Evolutionary conservation across 768 basidiomycete genomes (phyloP), one percentile per base, ranked within the genome.

Genomic region (Termitomyces eurrhizus): DNA sequence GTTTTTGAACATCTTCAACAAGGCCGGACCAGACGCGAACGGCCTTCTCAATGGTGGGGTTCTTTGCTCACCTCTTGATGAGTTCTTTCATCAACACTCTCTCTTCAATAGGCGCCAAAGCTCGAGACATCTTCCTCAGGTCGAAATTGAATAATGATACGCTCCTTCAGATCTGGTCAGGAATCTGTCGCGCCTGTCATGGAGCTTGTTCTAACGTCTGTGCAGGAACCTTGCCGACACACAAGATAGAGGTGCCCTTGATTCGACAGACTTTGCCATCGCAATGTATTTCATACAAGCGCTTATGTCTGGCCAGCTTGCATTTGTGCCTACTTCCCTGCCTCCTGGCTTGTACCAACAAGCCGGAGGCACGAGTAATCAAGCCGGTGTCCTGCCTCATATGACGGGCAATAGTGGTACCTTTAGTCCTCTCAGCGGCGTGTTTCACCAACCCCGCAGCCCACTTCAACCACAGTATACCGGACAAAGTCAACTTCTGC

Each of bases 241-340:
- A 4, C 91, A 95, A 73, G 85, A 90, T 65, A 84, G 97, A 62
- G 96, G 97, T 55, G 78, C 82, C 13, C 86, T 99, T 61, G 97
- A 99, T 72, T 77, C 86, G 16, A 81, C 89, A 49, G 97, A 99
- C 74, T 99, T 99, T 70, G 88, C 90, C 61, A 86, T 99, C 68
- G 97, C 89, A 44, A 95, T 97, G 95, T 93, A 93, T 73, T 84
- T 98, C 70, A 95, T 98, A 64, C 95, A 98, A 74, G 89, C 85
- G n/a, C 77, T 83, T 42, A 97, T 98, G 95, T 85, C 89, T 56
- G 83, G 84, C 58, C 83, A 88, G 62, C 76, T 93, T 58, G 77
- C 86, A 55, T 81, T 80, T 62, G 80, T 95, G 53, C 95, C 95
- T 39, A 73, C 82, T 7, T 75, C 80, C 2, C 81, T 98, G 18